Percentiles rank a stretch among this genome's conserved stretches.
Evolutionary conservation across 257 asterid species (phyloP).

Genomic region (Scutellaria galericulata): DNA sequence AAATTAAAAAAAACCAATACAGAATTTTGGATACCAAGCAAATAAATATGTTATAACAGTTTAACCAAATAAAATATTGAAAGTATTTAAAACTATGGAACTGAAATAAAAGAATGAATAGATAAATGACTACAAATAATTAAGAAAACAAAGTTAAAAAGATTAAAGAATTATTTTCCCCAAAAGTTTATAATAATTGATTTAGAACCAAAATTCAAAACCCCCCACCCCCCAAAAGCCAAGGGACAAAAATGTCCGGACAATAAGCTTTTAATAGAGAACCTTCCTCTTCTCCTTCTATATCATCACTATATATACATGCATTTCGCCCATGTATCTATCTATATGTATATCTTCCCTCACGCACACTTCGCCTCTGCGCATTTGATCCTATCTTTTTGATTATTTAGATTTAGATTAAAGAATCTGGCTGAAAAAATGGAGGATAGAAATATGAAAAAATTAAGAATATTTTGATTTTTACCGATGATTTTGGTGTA

Average conservation of each 20-base stretch:
- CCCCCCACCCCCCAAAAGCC: neutral
- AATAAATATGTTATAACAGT: no score
- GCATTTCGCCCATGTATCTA: constrained; percentile 30
- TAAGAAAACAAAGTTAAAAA: no score
- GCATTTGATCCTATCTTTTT: constrained; percentile 36
- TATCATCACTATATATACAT: constrained; percentile 25
- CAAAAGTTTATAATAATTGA: no score
- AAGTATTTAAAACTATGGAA: no score
- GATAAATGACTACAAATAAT: no score
- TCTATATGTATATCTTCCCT: neutral
- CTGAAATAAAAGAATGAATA: no score
- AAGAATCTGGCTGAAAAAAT: neutral
- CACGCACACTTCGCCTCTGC: constrained; percentile 23
- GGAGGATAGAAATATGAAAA: neutral
- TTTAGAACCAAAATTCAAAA: no score
- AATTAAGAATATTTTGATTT: neutral
- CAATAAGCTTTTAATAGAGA: constrained; percentile 21
- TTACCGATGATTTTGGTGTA: constrained; percentile 11
- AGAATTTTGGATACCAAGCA: no score
- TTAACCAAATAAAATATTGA: no score
- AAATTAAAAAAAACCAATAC: no score
- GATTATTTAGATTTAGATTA: constrained; percentile 23
- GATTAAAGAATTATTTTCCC: no score
- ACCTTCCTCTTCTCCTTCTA: constrained; percentile 28
- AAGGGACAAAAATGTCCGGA: constrained; percentile 32